These are phyloP conservation scores for Aquilaria malaccensis DNA, from an alignment of 345 rosid genomes.

Conservation along the genomic window DNA sequence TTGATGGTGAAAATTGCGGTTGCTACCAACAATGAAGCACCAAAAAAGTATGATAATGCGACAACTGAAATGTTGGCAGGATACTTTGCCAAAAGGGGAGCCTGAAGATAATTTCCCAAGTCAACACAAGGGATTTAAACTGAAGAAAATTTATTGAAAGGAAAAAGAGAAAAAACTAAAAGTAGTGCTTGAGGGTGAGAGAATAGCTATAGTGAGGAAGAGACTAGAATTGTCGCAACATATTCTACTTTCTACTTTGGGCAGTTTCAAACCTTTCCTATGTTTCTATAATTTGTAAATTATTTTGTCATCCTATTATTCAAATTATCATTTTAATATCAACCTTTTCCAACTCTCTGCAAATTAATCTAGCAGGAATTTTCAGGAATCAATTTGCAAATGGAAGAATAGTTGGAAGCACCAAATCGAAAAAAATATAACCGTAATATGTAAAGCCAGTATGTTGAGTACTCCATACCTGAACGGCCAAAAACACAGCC, in stretches of 20 bases:
- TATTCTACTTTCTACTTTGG: too few relatives aligned
- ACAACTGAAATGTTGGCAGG: constrained; percentile 73
- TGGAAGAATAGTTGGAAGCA: neutral
- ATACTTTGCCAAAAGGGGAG: constrained; percentile 60
- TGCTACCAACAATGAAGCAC: constrained; percentile 57
- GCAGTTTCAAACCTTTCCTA: too few relatives aligned
- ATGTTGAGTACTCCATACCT: constrained; percentile 34
- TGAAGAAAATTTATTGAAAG: too few relatives aligned
- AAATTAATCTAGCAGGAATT: too few relatives aligned
- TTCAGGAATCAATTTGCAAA: too few relatives aligned
- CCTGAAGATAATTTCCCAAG: constrained; percentile 34
- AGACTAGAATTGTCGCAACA: too few relatives aligned
- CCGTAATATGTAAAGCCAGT: neutral
- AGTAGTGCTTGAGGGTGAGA: neutral
- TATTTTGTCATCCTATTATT: too few relatives aligned
- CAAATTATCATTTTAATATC: too few relatives aligned
- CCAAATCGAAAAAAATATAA: neutral
- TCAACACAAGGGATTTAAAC: neutral
- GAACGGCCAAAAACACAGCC: constrained; percentile 81
- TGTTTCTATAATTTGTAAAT: too few relatives aligned
- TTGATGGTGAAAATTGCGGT: constrained; percentile 49
- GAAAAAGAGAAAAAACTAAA: constrained; percentile 3
- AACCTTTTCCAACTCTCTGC: too few relatives aligned
- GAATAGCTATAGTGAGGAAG: neutral
- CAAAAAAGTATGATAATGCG: constrained; percentile 70